Conservation (phyloP, 148 eudicot genomes). For the Dianthus caryophyllus region DNA sequence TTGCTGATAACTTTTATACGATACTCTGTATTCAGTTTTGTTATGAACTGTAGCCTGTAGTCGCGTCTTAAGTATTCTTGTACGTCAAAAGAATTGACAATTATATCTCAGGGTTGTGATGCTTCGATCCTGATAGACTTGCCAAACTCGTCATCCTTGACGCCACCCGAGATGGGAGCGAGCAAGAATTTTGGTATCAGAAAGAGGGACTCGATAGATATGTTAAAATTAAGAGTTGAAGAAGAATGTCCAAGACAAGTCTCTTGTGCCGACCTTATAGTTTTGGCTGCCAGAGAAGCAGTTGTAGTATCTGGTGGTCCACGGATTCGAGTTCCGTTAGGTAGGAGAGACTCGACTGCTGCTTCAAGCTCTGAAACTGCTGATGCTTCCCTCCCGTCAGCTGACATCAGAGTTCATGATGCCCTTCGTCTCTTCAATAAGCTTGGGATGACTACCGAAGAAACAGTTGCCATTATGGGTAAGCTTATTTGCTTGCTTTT, state of each 20-base stretch:
- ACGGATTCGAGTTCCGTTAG: slow-evolving; percentile 25
- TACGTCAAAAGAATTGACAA: not conserved
- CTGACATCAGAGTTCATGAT: slow-evolving; percentile 28
- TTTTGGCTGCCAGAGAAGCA: slow-evolving; percentile 33
- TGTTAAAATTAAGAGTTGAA: slow-evolving; percentile 24
- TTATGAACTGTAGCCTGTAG: not conserved
- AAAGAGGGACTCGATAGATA: slow-evolving; percentile 24
- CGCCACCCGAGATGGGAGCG: slow-evolving; percentile 21
- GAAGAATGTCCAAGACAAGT: slow-evolving; percentile 23
- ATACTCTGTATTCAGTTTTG: not conserved
- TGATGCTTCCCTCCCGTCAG: slow-evolving; percentile 30
- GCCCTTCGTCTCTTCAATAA: slow-evolving; percentile 26
- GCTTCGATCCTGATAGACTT: slow-evolving; percentile 29
- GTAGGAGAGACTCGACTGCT: slow-evolving; percentile 30
- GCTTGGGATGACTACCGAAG: slow-evolving; percentile 27
- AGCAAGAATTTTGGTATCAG: slow-evolving; percentile 32
- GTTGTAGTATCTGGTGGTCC: slow-evolving; percentile 32
- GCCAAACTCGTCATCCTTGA: slow-evolving; percentile 11
- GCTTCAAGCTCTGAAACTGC: slow-evolving; percentile 20
- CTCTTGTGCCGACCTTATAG: slow-evolving; percentile 30
- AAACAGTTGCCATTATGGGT: slow-evolving; percentile 33
- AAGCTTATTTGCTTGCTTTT: slow-evolving; percentile 7
- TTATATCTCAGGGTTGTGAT: slow-evolving; percentile 29
- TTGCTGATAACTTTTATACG: too few relatives aligned
- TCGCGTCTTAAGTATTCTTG: not conserved